These are phyloP conservation scores for Phaffomyces thermotolerans DNA, from an alignment of 805 yeast genomes.

Conservation along the genomic window DNA sequence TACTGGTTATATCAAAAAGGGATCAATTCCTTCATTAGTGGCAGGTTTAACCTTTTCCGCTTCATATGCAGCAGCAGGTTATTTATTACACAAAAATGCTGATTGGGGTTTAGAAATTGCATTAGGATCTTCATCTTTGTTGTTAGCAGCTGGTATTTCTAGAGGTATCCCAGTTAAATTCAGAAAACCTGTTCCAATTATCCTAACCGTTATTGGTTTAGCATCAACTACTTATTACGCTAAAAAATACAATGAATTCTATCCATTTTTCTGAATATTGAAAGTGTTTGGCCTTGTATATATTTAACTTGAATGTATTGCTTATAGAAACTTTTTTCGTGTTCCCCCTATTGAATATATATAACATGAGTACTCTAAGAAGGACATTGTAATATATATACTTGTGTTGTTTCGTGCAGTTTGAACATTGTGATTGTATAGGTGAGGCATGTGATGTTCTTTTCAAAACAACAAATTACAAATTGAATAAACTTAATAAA, in stretches of 20 bases:
- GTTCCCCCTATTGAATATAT: no score
- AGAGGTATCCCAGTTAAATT: slow-evolving; percentile 56
- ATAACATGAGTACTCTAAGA: no score
- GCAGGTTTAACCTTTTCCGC: slow-evolving; percentile 65
- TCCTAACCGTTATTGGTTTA: slow-evolving; percentile 56
- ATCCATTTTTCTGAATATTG: slow-evolving; percentile 24
- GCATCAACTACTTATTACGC: slow-evolving; percentile 61
- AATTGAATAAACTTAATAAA: no score
- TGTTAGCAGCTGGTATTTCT: slow-evolving; percentile 65
- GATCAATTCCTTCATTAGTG: slow-evolving; percentile 70
- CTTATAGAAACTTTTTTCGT: no score
- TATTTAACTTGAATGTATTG: no score
- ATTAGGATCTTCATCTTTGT: slow-evolving; percentile 56
- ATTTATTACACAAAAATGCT: slow-evolving; percentile 61
- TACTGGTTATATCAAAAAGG: slow-evolving; percentile 47
- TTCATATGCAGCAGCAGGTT: slow-evolving; percentile 64
- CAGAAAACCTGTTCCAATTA: slow-evolving; percentile 70
- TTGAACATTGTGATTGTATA: no score
- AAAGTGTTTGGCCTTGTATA: neutral
- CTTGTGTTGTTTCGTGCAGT: no score
- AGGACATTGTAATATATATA: no score
- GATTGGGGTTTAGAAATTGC: slow-evolving; percentile 82
- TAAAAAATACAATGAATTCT: slow-evolving; percentile 70
- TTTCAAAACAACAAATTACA: no score
- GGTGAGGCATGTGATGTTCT: no score